A percentile compares a stretch with the other conserved stretches of the same genome.
phyloP scores from a whole-genome alignment of 163 green algal genomes.

The Scenedesmus sp. region DNA sequence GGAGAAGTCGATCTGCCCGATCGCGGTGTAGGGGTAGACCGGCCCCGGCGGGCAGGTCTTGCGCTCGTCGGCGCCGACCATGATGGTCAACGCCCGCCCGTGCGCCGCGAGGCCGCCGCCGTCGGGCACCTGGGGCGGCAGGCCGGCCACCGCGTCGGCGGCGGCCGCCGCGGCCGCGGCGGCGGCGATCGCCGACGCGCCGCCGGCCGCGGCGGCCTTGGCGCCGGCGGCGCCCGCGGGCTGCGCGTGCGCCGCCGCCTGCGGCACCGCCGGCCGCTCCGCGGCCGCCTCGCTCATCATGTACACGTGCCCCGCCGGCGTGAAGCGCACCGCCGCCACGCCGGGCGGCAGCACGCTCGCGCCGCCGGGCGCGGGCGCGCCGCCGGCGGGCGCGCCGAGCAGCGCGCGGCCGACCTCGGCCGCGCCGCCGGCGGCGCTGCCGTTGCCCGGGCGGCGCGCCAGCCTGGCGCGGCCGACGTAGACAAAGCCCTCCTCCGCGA shows the following conservation, averaged over 20 bases:
- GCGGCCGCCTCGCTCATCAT: not conserved
- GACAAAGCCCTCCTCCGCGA: conserved; percentile 24
- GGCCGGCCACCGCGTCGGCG: not conserved
- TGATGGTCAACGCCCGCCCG: conserved; percentile 15
- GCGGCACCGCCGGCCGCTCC: not conserved
- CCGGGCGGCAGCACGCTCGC: conserved; percentile 4
- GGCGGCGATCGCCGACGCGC: not conserved
- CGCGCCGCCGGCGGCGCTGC: too few species aligned
- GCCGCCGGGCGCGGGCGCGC: too few species aligned
- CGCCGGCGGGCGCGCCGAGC: conserved; percentile 8
- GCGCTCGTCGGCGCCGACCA: conserved; percentile 35
- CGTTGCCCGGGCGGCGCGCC: too few species aligned
- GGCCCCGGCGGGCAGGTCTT: conserved; percentile 7
- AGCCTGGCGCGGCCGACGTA: conserved; percentile 36
- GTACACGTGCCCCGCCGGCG: conserved; percentile 37
- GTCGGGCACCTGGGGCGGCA: not conserved
- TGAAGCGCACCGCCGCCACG: conserved; percentile 42
- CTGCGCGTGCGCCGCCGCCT: not conserved
- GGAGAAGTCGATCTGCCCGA: conserved; percentile 41
- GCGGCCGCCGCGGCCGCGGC: conserved; percentile 20
- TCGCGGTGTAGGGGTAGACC: conserved; percentile 40
- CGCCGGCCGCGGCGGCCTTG: not conserved
- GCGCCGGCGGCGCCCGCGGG: not conserved
- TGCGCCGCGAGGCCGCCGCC: not conserved
- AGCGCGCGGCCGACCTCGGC: not conserved